Percentiles rank a stretch among this genome's conserved stretches.
These are phyloP conservation scores for Elsinoe batatas DNA, from an alignment of 2,329 filamentous ascomycete species.

Conservation along the genomic window DNA sequence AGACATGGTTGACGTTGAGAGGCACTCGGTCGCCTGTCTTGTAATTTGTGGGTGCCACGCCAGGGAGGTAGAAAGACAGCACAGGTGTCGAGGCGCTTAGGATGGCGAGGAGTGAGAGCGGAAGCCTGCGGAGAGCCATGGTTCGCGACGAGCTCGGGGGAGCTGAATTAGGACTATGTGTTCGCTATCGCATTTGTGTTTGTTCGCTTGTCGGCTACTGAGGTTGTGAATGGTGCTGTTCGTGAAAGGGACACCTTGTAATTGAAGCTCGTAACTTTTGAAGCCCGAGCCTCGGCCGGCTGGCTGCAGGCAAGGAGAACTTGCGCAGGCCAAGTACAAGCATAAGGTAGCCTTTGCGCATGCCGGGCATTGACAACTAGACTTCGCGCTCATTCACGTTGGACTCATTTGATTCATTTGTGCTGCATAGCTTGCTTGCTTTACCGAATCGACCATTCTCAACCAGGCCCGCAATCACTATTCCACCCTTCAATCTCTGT, in stretches of 20 bases:
- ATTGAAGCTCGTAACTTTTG: background rate
- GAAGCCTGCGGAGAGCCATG: conserved; percentile 19
- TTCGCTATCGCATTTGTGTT: conserved; percentile 1
- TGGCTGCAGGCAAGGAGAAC: background rate
- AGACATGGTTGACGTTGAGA: conserved; percentile 85
- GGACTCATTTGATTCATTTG: too few species aligned
- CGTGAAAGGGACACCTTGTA: background rate
- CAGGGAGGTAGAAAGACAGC: conserved; percentile 86
- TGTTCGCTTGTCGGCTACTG: background rate
- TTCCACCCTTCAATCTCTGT: too few species aligned
- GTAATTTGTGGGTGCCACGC: conserved; percentile 90
- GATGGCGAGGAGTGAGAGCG: conserved; percentile 19
- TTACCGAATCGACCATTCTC: too few species aligned
- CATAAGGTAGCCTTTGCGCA: too few species aligned
- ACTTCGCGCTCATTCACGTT: too few species aligned
- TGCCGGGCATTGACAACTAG: too few species aligned
- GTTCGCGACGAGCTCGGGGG: conserved; percentile 13
- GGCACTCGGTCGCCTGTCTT: conserved; percentile 68
- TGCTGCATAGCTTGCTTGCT: too few species aligned
- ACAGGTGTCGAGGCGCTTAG: conserved; percentile 27
- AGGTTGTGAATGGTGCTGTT: background rate
- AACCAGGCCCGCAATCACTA: too few species aligned
- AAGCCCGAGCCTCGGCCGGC: background rate
- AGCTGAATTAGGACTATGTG: background rate
- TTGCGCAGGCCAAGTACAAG: background rate